A percentile compares a stretch with the other conserved stretches of the same genome.
phyloP scores from a whole-genome alignment of 805 yeast species.

The Starmerella stigmatis region DNA sequence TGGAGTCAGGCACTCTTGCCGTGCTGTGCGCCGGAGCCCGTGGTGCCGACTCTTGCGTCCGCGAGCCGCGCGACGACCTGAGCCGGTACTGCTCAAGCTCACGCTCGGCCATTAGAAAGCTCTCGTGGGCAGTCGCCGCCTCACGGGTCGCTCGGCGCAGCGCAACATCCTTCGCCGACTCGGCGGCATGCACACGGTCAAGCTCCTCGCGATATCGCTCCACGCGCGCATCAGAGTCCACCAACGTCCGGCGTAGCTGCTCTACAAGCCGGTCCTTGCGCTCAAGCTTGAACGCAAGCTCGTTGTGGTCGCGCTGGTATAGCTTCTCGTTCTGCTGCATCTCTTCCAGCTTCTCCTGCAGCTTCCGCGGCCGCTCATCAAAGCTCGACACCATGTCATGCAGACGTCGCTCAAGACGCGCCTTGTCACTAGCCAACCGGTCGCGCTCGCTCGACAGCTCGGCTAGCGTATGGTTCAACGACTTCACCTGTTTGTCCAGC shows the following conservation, averaged over 20 bases:
- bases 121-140: conserved; percentile 41
- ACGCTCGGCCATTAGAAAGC: conserved; percentile 39
- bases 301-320: conserved; percentile 22
- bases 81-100: conserved; percentile 36
- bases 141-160: conserved; percentile 42
- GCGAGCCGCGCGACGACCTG: conserved; percentile 1
- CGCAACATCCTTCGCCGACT: conserved; percentile 12
- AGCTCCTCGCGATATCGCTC: conserved; percentile 35
- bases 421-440: conserved; percentile 42
- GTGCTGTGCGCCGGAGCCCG: neutral
- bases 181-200: conserved; percentile 27
- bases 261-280: conserved; percentile 27
- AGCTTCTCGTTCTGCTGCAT: conserved; percentile 24
- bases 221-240: conserved; percentile 40
- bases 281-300: conserved; percentile 23
- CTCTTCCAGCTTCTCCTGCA: conserved; percentile 33
- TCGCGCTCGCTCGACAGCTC: conserved; percentile 57
- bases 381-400: conserved; percentile 36
- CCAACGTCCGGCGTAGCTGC: conserved; percentile 41
- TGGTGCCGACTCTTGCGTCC: neutral
- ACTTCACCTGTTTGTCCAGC: conserved; percentile 38
- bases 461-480: conserved; percentile 48
- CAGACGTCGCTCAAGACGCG: conserved; percentile 38
- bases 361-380: conserved; percentile 21
- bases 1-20: neutral